phyloP scores from a whole-genome alignment of 2,329 filamentous ascomycete genomes.

The Plectosphaerella sp. region DNA sequence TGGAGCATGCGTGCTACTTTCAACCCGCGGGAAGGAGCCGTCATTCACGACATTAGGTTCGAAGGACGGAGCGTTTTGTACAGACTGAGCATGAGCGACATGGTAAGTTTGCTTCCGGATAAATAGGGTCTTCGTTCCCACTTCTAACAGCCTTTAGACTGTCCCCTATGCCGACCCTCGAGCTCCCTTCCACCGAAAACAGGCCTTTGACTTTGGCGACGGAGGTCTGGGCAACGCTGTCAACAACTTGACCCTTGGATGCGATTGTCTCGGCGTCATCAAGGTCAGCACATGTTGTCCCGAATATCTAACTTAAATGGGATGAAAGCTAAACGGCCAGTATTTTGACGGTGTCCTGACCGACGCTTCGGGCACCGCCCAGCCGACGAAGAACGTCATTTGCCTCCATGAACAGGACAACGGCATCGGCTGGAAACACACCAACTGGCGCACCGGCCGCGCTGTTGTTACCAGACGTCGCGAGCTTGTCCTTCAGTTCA shows the following conservation, averaged over 20 bases:
- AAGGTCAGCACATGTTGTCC: neutral
- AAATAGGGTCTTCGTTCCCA: neutral
- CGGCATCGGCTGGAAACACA: conserved; percentile 68
- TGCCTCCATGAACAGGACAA: conserved; percentile 68
- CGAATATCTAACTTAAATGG: fast-evolving
- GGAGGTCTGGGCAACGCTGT: conserved; percentile 59
- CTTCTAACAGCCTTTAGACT: neutral
- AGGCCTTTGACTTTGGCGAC: conserved; percentile 67
- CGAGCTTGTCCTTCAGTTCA: conserved; percentile 3
- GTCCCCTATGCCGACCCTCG: conserved; percentile 11
- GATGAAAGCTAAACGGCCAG: neutral
- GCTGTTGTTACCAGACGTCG: conserved; percentile 47
- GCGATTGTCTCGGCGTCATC: conserved; percentile 64
- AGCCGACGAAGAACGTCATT: conserved; percentile 43
- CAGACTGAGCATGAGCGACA: conserved; percentile 52
- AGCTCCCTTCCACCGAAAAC: conserved; percentile 40
- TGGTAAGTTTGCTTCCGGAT: conserved; percentile 23
- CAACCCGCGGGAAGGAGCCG: conserved; percentile 54
- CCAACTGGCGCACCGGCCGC: conserved; percentile 60
- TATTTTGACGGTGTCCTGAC: conserved; percentile 18
- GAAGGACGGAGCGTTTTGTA: conserved; percentile 54
- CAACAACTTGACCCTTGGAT: conserved; percentile 64
- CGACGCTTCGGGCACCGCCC: conserved; percentile 18
- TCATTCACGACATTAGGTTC: conserved; percentile 55
- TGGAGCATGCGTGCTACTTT: conserved; percentile 58